Base-by-base conservation (phyloP, 495 filamentous ascomycete genomes). In the Xylaria intraflava region DNA sequence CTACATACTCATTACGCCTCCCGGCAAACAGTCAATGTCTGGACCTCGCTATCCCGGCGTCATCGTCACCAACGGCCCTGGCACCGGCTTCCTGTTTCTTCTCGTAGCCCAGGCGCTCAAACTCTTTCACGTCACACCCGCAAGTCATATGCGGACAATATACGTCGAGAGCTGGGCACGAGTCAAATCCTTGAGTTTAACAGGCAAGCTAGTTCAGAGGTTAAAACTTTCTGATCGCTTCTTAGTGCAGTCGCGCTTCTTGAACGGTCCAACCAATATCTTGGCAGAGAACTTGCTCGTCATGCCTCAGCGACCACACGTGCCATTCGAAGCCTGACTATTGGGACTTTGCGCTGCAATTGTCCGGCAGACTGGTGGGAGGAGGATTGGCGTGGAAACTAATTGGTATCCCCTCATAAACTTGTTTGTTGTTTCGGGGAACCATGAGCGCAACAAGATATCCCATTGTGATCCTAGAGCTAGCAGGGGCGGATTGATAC, bases 91-190 rank as follows among this genome's bases (percentile, higher is more conserved):
- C 31, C 82, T 96, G 38, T 75, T 96, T 45, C 73, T 91, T 6
- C 57, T 88, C 0, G 87, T 85, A 0, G 80, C 83, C 2, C 76
- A 83, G 23, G 17, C 87, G 1, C 67, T 95, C 45, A 86, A 87
- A 53, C 78, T 89, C 53, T 72, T 81, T 44, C 64, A 66, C 24
- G 22, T 82, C 0, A 55, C 64, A 12, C 75, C 75, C 3, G 60
- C 58, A 10, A 46, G 58, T 51, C 64, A 61, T 46, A 75, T 71
- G 33, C 78, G 76, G 63, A 80, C 91, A 6, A 76, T 97, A 19
- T 97, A 91, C 65, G 78, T 96, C 12, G 93, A 98, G 78, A 89
- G 83, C 24, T 97, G 89, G 85, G 94, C 93, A 1, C 78, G 91
- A 16, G 85, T 93, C 3, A 81, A 73, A 50, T 83, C 77, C 9